Conservation (phyloP, 2,329 filamentous ascomycete species). For the Xylariomycetidae sp. region DNA sequence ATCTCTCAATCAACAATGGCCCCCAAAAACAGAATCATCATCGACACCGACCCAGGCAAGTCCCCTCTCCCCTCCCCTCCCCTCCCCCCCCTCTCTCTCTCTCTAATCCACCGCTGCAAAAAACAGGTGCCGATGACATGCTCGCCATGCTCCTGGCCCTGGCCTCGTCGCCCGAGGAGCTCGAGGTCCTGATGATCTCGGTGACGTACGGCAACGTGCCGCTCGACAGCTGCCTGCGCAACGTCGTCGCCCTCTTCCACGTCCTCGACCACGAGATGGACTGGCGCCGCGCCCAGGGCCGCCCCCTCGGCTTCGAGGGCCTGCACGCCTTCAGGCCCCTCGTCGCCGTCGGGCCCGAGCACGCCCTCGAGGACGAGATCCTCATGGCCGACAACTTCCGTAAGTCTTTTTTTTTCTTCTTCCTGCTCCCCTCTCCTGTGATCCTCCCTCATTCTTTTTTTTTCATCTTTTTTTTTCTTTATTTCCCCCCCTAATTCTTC, state of each 20-base stretch:
- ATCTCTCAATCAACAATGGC: slow-evolving; percentile 43
- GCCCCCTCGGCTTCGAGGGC: slow-evolving; percentile 65
- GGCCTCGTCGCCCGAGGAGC: slow-evolving; percentile 73
- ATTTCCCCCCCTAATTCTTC: too few relatives aligned
- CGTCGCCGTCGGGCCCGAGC: slow-evolving; percentile 80
- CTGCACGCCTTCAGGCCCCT: slow-evolving; percentile 72
- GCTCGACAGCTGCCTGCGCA: slow-evolving; percentile 79
- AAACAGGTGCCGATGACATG: slow-evolving; percentile 78
- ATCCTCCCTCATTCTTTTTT: too few relatives aligned
- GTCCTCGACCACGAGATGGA: slow-evolving; percentile 83
- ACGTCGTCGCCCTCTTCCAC: slow-evolving; percentile 86
- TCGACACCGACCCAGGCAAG: slow-evolving; percentile 87
- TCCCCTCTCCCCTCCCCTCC: slow-evolving; percentile 2
- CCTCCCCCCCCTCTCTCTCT: neutral
- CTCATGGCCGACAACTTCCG: slow-evolving; percentile 85
- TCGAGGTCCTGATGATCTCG: slow-evolving; percentile 81
- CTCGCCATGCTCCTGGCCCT: slow-evolving; percentile 84
- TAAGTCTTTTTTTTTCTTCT: too few relatives aligned
- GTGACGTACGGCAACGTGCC: slow-evolving; percentile 93
- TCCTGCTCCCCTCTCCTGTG: too few relatives aligned
- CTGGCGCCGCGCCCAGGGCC: slow-evolving; percentile 71
- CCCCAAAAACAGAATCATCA: slow-evolving; percentile 74
- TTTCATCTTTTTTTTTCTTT: neutral
- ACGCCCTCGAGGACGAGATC: slow-evolving; percentile 77
- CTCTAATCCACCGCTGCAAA: slow-evolving; percentile 9